Percentiles rank a stretch among this genome's conserved stretches.
These are phyloP conservation scores for Cyberlindnera lachancei DNA, from an alignment of 805 yeast genomes.

Conservation along the genomic window DNA sequence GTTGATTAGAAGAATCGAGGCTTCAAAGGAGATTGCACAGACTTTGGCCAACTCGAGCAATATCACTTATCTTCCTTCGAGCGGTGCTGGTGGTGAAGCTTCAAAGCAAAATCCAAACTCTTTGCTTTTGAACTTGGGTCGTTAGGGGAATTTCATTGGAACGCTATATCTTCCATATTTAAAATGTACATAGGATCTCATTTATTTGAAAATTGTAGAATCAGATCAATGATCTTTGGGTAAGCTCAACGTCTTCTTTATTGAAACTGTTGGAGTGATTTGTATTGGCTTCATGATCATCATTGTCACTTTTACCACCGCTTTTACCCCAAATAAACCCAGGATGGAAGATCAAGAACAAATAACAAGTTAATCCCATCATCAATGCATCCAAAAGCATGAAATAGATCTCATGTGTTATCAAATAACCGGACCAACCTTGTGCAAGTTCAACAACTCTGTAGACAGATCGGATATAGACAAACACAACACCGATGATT, in stretches of 20 bases:
- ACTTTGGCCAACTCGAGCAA: slow-evolving; percentile 80
- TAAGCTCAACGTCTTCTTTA: too few species aligned
- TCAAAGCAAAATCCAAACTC: slow-evolving; percentile 36
- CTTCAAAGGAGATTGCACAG: slow-evolving; percentile 89
- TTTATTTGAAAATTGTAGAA: too few species aligned
- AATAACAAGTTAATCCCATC: slow-evolving; percentile 43
- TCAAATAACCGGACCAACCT: slow-evolving; percentile 66
- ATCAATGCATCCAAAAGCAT: slow-evolving; percentile 58
- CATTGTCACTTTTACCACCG: too few species aligned
- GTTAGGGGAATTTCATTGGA: too few species aligned
- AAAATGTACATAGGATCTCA: too few species aligned
- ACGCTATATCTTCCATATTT: too few species aligned
- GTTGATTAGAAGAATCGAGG: slow-evolving; percentile 91
- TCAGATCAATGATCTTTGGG: too few species aligned
- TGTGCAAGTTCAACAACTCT: slow-evolving; percentile 65
- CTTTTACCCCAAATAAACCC: slow-evolving; percentile 39
- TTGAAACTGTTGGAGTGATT: too few species aligned
- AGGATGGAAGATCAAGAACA: slow-evolving; percentile 54
- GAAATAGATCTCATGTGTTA: slow-evolving; percentile 52
- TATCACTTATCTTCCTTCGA: slow-evolving; percentile 78
- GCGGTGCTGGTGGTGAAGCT: slow-evolving; percentile 29
- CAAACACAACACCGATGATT: slow-evolving; percentile 40
- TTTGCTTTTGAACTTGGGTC: slow-evolving; percentile 61
- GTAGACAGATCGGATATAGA: slow-evolving; percentile 64
- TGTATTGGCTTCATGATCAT: too few species aligned